Conservation (phyloP, 495 filamentous ascomycete genomes). For the Hyaloscypha bicolor region DNA sequence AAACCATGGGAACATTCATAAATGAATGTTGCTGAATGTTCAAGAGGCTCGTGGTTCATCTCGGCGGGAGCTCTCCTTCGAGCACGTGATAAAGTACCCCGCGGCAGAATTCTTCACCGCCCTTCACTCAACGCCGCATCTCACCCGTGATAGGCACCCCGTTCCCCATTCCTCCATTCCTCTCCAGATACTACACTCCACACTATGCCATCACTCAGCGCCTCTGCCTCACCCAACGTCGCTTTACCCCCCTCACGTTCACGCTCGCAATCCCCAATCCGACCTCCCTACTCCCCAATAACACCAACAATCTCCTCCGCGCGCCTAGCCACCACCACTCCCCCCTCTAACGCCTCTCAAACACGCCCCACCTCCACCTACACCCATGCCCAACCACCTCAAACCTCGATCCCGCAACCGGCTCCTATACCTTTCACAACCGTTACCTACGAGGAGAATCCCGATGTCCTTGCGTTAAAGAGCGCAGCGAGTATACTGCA, state of each 20-base stretch:
- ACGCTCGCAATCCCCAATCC: constrained; percentile 21
- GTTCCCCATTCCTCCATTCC: no score
- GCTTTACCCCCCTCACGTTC: background rate
- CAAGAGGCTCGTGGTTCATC: no score
- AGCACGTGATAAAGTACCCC: no score
- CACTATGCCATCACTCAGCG: background rate
- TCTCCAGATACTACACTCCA: background rate
- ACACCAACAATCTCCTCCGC: constrained; percentile 27
- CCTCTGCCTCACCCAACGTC: background rate
- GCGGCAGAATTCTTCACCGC: no score
- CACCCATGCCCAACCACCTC: constrained; percentile 45
- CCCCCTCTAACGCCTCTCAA: constrained; percentile 1
- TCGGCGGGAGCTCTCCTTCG: no score
- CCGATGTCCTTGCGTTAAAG: constrained; percentile 81
- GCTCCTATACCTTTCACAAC: constrained; percentile 50
- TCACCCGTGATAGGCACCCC: no score
- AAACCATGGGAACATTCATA: no score
- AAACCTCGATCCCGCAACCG: constrained; percentile 49
- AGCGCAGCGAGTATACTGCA: constrained; percentile 81
- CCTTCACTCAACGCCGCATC: no score
- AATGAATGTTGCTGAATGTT: no score
- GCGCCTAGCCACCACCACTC: constrained; percentile 17
- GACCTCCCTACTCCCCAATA: constrained; percentile 30
- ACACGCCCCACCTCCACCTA: constrained; percentile 10
- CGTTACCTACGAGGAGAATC: constrained; percentile 75